Evolutionary conservation across 371 early-diverging fungal species (phyloP).

Genomic region (Thermomucor indicae-seudaticae): DNA sequence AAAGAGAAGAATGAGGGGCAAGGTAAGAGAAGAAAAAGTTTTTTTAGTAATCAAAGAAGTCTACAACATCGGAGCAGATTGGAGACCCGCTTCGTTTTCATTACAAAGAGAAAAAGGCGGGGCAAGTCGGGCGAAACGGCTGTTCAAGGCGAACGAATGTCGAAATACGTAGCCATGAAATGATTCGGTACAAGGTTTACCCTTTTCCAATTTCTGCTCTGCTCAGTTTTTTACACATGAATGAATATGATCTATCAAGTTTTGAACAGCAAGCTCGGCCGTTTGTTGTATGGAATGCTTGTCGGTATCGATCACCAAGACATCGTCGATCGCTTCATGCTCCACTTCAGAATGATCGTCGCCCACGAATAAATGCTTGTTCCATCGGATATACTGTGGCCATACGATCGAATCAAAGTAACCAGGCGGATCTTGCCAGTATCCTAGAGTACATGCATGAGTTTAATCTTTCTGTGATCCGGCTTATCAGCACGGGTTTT

Average conservation of each 20-base stretch:
- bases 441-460: slow-evolving; percentile 29
- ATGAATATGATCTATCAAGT: background rate
- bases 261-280: slow-evolving; percentile 7
- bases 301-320: slow-evolving; percentile 24
- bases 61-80: too few species aligned
- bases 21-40: too few species aligned
- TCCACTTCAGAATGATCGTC: slow-evolving; percentile 8
- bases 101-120: too few species aligned
- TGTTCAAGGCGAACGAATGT: too few species aligned
- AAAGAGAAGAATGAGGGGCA: too few species aligned
- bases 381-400: slow-evolving; percentile 69
- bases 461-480: background rate
- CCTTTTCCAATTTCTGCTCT: too few species aligned
- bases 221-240: too few species aligned
- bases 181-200: too few species aligned
- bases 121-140: too few species aligned
- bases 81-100: too few species aligned
- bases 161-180: too few species aligned
- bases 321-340: slow-evolving; percentile 11
- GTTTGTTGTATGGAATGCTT: slow-evolving; percentile 18
- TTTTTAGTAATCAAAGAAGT: too few species aligned
- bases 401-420: slow-evolving; percentile 85
- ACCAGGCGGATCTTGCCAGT: slow-evolving; percentile 83
- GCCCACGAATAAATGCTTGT: slow-evolving; percentile 24
- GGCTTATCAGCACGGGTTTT: background rate